Conservation (phyloP, 108 stramenopile species). For the Cyclotella distinguenda region DNA sequence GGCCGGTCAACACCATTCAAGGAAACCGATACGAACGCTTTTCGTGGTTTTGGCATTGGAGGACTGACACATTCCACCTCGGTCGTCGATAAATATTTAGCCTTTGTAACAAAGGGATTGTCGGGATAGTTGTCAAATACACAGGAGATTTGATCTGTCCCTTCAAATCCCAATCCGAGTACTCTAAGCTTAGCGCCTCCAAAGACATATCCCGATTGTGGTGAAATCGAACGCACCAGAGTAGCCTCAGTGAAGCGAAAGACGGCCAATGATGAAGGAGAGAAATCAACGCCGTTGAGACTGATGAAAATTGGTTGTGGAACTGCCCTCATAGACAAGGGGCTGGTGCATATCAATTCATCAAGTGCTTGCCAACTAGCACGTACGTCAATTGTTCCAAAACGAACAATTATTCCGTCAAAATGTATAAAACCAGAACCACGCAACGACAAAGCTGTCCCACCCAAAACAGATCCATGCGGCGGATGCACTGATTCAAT, state of each 20-base stretch:
- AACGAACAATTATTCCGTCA: no score
- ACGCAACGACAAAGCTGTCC: constrained; percentile 2
- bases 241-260: constrained; percentile 18
- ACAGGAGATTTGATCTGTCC: constrained; percentile 27
- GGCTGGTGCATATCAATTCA: constrained; percentile 9
- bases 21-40: constrained; percentile 28
- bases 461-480: constrained; percentile 9
- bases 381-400: constrained; percentile 4
- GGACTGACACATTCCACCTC: constrained; percentile 31
- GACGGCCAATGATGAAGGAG: background rate
- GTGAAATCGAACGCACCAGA: background rate
- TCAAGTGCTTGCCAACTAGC: background rate
- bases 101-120: background rate
- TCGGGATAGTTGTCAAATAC: constrained; percentile 7
- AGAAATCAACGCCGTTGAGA: constrained; percentile 20
- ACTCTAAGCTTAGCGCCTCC: constrained; percentile 24
- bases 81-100: constrained; percentile 16
- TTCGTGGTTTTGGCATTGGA: constrained; percentile 5
- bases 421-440: constrained; percentile 1
- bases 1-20: constrained; percentile 42
- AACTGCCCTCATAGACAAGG: background rate
- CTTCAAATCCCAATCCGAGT: constrained; percentile 37
- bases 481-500: constrained; percentile 9
- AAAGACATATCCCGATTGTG: constrained; percentile 6
- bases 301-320: constrained; percentile 1